Evolutionary conservation across 331 rosid genomes (phyloP).

Genomic region (Prunus yedoensis): DNA sequence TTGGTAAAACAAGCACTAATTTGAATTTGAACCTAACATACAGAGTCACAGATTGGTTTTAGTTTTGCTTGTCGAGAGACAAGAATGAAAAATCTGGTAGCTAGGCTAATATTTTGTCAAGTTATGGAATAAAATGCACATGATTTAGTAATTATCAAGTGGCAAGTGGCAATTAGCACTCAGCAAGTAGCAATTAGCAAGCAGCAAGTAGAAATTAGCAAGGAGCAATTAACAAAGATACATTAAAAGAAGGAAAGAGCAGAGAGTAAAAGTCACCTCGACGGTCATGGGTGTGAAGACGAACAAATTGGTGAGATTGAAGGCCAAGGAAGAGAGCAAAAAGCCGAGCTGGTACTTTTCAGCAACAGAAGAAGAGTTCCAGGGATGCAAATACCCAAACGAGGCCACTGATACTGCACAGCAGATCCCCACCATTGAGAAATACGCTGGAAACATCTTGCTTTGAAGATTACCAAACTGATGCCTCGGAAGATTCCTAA

Average conservation of each 20-base stretch:
- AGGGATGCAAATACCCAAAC: constrained; percentile 87
- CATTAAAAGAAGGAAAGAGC: background rate
- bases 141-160: too few species aligned
- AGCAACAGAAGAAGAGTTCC: constrained; percentile 69
- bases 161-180: background rate
- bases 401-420: constrained; percentile 73
- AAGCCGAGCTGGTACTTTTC: constrained; percentile 94
- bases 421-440: constrained; percentile 75
- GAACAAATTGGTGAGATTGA: constrained; percentile 80
- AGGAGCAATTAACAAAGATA: background rate
- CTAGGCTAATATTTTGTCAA: background rate
- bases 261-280: constrained; percentile 55
- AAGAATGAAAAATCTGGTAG: background rate
- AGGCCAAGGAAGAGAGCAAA: constrained; percentile 80
- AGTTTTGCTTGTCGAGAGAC: background rate
- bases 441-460: constrained; percentile 98
- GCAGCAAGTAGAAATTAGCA: too few species aligned
- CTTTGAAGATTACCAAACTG: constrained; percentile 97
- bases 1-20: background rate
- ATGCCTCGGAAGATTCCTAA: constrained; percentile 92
- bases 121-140: background rate
- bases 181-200: background rate
- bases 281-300: constrained; percentile 95
- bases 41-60: background rate
- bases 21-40: background rate